Evolutionary conservation across 371 early-diverging fungal genomes (phyloP).

Genomic region (Neoconidiobolus thromboides): DNA sequence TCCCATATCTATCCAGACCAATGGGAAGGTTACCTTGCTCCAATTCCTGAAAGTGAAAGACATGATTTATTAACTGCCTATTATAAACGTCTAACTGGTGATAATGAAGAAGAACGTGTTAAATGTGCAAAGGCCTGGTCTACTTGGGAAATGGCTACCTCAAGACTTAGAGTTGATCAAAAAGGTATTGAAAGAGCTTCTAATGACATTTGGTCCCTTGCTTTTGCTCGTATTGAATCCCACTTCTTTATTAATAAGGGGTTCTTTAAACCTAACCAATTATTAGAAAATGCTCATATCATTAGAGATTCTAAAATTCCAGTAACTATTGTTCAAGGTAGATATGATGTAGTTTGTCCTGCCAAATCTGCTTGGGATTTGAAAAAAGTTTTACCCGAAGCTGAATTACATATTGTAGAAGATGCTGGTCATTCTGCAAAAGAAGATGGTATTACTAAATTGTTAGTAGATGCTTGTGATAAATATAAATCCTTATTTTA

Average conservation of each 20-base stretch:
- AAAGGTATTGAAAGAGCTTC: slow-evolving; percentile 26
- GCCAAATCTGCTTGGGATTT: slow-evolving; percentile 32
- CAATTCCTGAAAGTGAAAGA: slow-evolving; percentile 36
- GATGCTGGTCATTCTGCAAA: slow-evolving; percentile 39
- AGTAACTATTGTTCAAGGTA: slow-evolving; percentile 27
- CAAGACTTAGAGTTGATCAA: slow-evolving; percentile 20
- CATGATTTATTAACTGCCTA: slow-evolving; percentile 31
- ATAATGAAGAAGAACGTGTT: slow-evolving; percentile 18
- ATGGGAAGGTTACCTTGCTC: slow-evolving; percentile 28
- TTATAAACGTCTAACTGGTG: slow-evolving; percentile 32
- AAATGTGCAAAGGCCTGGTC: slow-evolving; percentile 29
- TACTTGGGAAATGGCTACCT: slow-evolving; percentile 34
- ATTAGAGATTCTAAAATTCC: slow-evolving; percentile 24
- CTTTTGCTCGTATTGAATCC: slow-evolving; percentile 41
- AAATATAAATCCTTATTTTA: slow-evolving; percentile 18
- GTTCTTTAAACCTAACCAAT: slow-evolving; percentile 29
- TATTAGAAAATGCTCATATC: slow-evolving; percentile 28
- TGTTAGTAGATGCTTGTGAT: slow-evolving; percentile 21
- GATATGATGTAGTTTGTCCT: slow-evolving; percentile 43
- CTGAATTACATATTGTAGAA: slow-evolving; percentile 27
- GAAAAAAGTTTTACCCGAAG: slow-evolving; percentile 36
- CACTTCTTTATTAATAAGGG: slow-evolving; percentile 41
- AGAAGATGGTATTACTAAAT: slow-evolving; percentile 21
- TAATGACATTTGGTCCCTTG: slow-evolving; percentile 27
- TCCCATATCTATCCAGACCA: slow-evolving; percentile 27